phyloP scores from a whole-genome alignment of 768 basidiomycete genomes.

The Sarcomyxa edulis region DNA sequence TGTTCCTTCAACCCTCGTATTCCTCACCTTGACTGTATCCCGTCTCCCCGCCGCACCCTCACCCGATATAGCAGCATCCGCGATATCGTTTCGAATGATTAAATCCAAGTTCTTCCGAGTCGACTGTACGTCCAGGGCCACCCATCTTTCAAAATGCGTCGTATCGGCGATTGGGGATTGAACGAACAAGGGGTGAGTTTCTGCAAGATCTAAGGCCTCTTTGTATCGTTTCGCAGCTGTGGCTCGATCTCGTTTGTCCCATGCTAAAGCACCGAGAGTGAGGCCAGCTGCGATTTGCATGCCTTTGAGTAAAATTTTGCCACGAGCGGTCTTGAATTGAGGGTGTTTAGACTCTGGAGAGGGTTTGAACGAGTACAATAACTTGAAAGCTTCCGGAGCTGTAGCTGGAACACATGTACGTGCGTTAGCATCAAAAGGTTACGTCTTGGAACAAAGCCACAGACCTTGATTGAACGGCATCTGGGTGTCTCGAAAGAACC shows the following conservation, averaged over 20 bases:
- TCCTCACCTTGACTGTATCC: constrained; percentile 17
- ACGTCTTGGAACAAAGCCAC: no score
- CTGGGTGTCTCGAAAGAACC: constrained; percentile 18
- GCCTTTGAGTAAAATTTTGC: constrained; percentile 21
- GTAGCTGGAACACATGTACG: no score
- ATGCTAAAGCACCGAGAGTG: constrained; percentile 24
- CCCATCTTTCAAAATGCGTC: constrained; percentile 17
- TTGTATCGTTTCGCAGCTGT: constrained; percentile 26
- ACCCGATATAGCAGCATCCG: constrained; percentile 11
- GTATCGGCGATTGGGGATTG: constrained; percentile 7
- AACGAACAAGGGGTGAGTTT: constrained; percentile 16
- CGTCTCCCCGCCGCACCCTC: constrained; percentile 14
- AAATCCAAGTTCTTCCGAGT: constrained; percentile 18
- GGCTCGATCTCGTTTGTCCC: constrained; percentile 24
- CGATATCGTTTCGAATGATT: constrained; percentile 18
- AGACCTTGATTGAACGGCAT: no score
- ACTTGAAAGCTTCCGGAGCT: constrained; percentile 23
- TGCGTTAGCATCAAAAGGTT: no score
- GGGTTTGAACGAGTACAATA: constrained; percentile 22
- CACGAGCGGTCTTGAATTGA: constrained; percentile 16
- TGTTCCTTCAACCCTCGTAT: constrained; percentile 14
- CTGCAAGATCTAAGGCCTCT: constrained; percentile 23
- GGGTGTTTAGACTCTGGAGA: constrained; percentile 11
- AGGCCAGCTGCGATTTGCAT: constrained; percentile 24
- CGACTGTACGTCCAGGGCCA: constrained; percentile 15